Evolutionary conservation across 2,329 filamentous ascomycete species (phyloP).

Genomic region (Colletotrichum noveboracense): DNA sequence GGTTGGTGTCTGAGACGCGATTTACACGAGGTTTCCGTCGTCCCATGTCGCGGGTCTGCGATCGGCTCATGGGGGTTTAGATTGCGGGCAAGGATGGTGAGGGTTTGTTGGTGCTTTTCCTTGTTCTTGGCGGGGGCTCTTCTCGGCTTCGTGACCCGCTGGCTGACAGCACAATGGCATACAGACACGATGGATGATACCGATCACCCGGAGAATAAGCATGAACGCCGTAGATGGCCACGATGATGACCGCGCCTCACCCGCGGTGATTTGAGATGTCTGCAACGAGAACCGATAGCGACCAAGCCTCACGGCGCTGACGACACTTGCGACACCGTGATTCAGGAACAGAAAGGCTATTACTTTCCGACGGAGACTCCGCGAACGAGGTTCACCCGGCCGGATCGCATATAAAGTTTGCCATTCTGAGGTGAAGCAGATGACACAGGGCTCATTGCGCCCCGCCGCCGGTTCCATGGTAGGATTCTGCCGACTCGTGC

Average conservation of each 20-base stretch:
- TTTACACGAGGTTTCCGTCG: not conserved
- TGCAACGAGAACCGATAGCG: not conserved
- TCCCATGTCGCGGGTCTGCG: not conserved
- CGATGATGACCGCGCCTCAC: not conserved
- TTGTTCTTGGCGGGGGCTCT: not conserved
- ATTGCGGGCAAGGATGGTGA: not conserved
- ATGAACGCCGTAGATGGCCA: not conserved
- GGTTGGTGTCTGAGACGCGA: not conserved
- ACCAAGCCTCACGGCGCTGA: not conserved
- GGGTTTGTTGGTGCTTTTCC: not conserved
- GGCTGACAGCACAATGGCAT: not conserved
- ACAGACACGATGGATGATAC: not conserved
- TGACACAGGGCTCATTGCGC: not conserved
- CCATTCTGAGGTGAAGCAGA: not conserved
- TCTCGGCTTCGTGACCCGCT: not conserved
- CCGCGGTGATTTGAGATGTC: not conserved
- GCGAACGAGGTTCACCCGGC: not conserved
- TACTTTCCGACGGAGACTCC: not conserved
- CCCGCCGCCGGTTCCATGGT: not conserved
- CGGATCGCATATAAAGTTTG: not conserved
- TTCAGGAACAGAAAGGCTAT: not conserved
- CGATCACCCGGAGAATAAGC: not conserved
- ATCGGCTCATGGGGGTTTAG: not conserved
- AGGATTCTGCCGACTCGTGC: not conserved
- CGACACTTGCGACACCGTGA: not conserved